Percentiles rank a stretch among this genome's conserved stretches.
These are phyloP conservation scores for Penicillium janthinellum DNA, from an alignment of 2,329 filamentous ascomycete genomes.

Conservation along the genomic window DNA sequence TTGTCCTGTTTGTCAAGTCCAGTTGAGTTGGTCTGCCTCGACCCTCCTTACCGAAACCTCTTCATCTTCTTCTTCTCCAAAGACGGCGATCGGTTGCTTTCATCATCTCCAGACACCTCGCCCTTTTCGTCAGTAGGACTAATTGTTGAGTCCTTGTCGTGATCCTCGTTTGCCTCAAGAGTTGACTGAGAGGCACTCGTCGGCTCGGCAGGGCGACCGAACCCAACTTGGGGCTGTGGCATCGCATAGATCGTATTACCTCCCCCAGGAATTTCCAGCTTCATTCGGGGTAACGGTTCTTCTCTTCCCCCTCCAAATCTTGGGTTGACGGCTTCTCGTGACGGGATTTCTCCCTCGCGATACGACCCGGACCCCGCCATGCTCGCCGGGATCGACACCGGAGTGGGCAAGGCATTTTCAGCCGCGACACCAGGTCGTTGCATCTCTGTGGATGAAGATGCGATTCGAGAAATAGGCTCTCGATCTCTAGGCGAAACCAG, in stretches of 20 bases:
- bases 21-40: not conserved
- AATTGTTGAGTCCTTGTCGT: conserved; percentile 24
- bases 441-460: conserved; percentile 26
- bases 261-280: conserved; percentile 30
- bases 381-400: conserved; percentile 10
- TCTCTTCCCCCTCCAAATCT: conserved; percentile 20
- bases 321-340: conserved; percentile 18
- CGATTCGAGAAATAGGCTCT: conserved; percentile 17
- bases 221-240: conserved; percentile 17
- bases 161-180: conserved; percentile 19
- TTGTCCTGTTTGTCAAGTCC: not conserved
- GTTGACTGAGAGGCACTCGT: conserved; percentile 14
- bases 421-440: conserved; percentile 29
- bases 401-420: conserved; percentile 31
- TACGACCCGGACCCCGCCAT: conserved; percentile 19
- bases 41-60: conserved; percentile 42
- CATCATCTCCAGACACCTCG: conserved; percentile 31
- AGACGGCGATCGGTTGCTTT: conserved; percentile 29
- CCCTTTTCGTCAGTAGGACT: conserved; percentile 35
- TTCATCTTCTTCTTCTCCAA: conserved; percentile 48
- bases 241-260: conserved; percentile 22
- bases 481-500: conserved; percentile 26
- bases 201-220: conserved; percentile 18
- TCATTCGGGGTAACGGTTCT: conserved; percentile 27
- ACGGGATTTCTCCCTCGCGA: conserved; percentile 23